Evolutionary conservation across 1,284 basidiomycete genomes (phyloP), one percentile per base, ranked within the genome.

Genomic region (Tilletia setariae): DNA sequence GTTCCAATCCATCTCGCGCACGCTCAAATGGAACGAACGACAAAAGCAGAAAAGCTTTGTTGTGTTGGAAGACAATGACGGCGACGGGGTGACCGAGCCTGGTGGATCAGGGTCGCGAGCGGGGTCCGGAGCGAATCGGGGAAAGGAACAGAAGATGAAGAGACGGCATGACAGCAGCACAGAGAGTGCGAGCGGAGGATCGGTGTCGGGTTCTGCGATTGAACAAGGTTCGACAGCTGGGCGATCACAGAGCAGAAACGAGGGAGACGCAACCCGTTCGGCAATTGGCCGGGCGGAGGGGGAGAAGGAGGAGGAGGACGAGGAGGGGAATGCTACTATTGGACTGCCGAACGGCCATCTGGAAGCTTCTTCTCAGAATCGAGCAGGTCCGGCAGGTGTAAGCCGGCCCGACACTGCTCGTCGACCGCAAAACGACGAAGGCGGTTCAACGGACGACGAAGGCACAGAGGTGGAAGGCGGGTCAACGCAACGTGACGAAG

Each of bases 1-100:
- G 96, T 98, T 99, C 88, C 89, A 93, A 72, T 88, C 94, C 11
- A 98, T 97, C 73, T 91, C 91, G 40, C 87, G 94, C n/a, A 98
- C 94, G 8, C 86, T 98, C 67, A 93, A 94, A 82, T 98, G 94
- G 80, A 82, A 82, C 71, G 79, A 82, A 68, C 72, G 80, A 25
- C 78, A 82, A 63, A 70, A 78, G 53, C 81, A 81, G 63, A 81
- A 80, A 72, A 75, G 73, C 11, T 82, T 78, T 66, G 78, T 78
- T 25, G 74, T 80, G 11, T 68, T 79, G 2, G 94, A 98, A 83
- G 89, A 96, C 23, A 93, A 97, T 83, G 88, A 93, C 56, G 76
- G 75, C 4, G 62, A 47, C 28, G 51, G n/a, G 51, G 51, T 23
- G 11, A 25, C 13, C 4, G 21, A 19, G 51, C 35, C 35, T 4